Base-by-base conservation (phyloP, 139 green algal genomes). In the Dunaliella primolecta region DNA sequence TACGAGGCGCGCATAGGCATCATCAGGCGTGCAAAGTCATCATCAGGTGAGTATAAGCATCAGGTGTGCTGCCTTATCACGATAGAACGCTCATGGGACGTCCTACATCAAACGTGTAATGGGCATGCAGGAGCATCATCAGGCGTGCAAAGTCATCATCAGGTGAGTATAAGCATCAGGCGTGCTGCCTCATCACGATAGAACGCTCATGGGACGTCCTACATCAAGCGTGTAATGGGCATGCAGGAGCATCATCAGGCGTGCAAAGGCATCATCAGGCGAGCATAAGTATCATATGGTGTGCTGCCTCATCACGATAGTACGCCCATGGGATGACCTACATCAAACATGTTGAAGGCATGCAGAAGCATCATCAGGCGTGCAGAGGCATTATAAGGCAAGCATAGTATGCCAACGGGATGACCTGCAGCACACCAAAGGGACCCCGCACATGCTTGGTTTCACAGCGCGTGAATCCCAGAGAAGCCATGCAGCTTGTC, bases 311-410 rank as follows among this genome's bases (percentile, higher is more conserved):
- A 56, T 89, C 85, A 23, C 83, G 80, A 83, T 91, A 91, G 81
- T 85, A 89, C 21, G 81, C 77, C 85, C 85, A 91, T 20, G 88
- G 85, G 2, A 91, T 71, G 2, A 91, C 88, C 88, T 91, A 84
- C 15, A 83, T 1, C 23, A 30, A 3, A 25, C 36, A 32, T 3
- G 55, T 31, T 7, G 77, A 27, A 33, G 32, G 3, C 20, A 2
- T 24, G 27, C 3, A 77, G 70, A 38, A 95, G 91, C 86, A 94
- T 90, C 87, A 97, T 83, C 70, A 97, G 76, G 74, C 91, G 86
- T 20, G 81, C 57, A n/a, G n/a, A n/a, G n/a, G n/a, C n/a, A n/a
- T n/a, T n/a, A n/a, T n/a, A n/a, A n/a, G n/a, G n/a, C n/a, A n/a
- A n/a, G n/a, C n/a, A n/a, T n/a, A 91, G 81, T 85, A 89, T 29